Percentiles rank a stretch among this genome's conserved stretches.
Conservation (phyloP, 148 eudicot genomes). For the Tetragonia tetragonoides region DNA sequence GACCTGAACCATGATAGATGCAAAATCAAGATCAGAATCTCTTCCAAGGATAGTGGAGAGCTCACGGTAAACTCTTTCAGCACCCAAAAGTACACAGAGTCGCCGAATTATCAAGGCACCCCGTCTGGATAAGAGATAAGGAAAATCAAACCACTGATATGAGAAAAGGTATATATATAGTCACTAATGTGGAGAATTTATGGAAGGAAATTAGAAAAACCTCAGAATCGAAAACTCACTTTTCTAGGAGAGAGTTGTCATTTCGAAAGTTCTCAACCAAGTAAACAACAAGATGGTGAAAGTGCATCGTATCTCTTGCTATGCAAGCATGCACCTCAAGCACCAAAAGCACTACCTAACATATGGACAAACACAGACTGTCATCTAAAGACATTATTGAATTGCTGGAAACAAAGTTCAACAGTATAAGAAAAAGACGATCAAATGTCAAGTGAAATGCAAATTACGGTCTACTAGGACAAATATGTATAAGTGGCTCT, state of each 20-base stretch:
- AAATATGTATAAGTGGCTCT: neutral
- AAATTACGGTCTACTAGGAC: neutral
- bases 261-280: slow-evolving; percentile 65
- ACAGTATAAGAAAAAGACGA: neutral
- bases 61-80: slow-evolving; percentile 87
- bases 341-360: slow-evolving; percentile 88
- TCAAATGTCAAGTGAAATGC: neutral
- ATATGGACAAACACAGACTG: slow-evolving; percentile 18
- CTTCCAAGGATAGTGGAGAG: slow-evolving; percentile 75
- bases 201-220: neutral
- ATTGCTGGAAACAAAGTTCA: neutral
- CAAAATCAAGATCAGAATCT: slow-evolving; percentile 90
- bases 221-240: slow-evolving; percentile 42
- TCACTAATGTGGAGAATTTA: neutral
- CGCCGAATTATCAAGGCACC: slow-evolving; percentile 94
- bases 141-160: slow-evolving; percentile 4
- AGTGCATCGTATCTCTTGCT: slow-evolving; percentile 74
- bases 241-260: slow-evolving; percentile 79
- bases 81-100: slow-evolving; percentile 81
- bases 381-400: neutral
- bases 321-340: slow-evolving; percentile 98
- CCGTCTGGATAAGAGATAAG: slow-evolving; percentile 41
- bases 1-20: slow-evolving; percentile 98
- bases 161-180: neutral
- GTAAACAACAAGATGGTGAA: slow-evolving; percentile 76